Percentiles rank a stretch among this genome's conserved stretches.
Evolutionary conservation across 257 asterid species (phyloP).

Genomic region (Capsicum chinense): DNA sequence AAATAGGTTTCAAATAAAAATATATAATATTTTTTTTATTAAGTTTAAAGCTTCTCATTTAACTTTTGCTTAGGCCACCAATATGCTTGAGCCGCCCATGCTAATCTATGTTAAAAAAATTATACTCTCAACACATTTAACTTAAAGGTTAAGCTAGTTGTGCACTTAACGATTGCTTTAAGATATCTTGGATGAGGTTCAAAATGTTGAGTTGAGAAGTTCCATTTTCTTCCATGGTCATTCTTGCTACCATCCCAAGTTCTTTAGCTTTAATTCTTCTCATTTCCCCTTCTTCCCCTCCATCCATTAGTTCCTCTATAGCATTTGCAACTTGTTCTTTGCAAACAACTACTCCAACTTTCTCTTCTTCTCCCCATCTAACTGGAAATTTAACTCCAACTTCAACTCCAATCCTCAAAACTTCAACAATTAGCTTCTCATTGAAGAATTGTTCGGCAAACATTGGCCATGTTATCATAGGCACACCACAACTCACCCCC

Average conservation of each 20-base stretch:
- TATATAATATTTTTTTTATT: no score
- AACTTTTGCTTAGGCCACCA: no score
- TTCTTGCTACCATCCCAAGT: conserved; percentile 35
- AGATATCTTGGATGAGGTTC: conserved; percentile 28
- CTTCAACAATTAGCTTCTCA: conserved; percentile 43
- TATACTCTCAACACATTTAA: background rate
- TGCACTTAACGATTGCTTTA: background rate
- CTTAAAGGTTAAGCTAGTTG: background rate
- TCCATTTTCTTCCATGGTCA: conserved; percentile 37
- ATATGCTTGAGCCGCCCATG: no score
- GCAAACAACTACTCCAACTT: conserved; percentile 32
- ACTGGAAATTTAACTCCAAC: conserved; percentile 36
- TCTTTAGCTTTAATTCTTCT: conserved; percentile 36
- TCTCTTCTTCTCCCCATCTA: conserved; percentile 32
- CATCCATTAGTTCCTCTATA: conserved; percentile 34
- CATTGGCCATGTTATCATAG: conserved; percentile 56
- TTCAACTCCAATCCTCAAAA: conserved; percentile 33
- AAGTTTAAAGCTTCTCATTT: no score
- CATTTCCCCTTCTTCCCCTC: conserved; percentile 36
- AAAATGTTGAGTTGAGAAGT: conserved; percentile 30
- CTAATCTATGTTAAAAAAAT: no score
- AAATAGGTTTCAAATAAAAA: no score
- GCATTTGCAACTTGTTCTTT: conserved; percentile 34
- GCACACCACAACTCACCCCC: conserved; percentile 46
- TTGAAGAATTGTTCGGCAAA: conserved; percentile 52